Conservation (phyloP, 257 asterid genomes). For the Ilex aquifolium region DNA sequence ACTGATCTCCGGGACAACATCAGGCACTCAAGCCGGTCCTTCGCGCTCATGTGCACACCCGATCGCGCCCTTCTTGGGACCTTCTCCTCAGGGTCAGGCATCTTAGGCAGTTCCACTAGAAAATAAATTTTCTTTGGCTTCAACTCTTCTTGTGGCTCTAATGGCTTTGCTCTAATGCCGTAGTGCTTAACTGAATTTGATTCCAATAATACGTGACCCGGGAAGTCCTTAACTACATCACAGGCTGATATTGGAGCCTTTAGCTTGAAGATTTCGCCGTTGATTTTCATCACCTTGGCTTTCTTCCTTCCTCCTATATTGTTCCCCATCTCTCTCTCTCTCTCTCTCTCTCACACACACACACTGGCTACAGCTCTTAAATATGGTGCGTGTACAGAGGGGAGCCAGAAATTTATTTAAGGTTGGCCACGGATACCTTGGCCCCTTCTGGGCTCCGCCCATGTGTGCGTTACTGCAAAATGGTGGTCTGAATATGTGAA, state of each 20-base stretch:
- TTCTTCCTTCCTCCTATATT: constrained; percentile 28
- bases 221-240: constrained; percentile 53
- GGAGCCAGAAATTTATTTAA: too few relatives aligned
- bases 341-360: neutral
- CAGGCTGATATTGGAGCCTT: constrained; percentile 40
- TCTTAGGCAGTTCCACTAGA: constrained; percentile 54
- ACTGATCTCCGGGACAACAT: neutral
- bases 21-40: constrained; percentile 49
- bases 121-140: constrained; percentile 56
- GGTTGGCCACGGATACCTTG: too few relatives aligned
- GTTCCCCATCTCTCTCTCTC: constrained; percentile 50
- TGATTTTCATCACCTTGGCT: constrained; percentile 55
- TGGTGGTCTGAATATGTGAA: constrained; percentile 23
- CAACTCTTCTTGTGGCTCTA: constrained; percentile 39
- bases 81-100: constrained; percentile 41
- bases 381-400: neutral
- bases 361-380: too few relatives aligned
- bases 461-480: too few relatives aligned
- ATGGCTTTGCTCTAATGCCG: constrained; percentile 56
- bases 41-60: constrained; percentile 25
- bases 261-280: constrained; percentile 54
- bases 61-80: constrained; percentile 30
- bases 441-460: too few relatives aligned
- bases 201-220: constrained; percentile 52
- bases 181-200: constrained; percentile 37